Evolutionary conservation across 495 filamentous ascomycete species (phyloP).

Genomic region (Aspergillus nidulans): DNA sequence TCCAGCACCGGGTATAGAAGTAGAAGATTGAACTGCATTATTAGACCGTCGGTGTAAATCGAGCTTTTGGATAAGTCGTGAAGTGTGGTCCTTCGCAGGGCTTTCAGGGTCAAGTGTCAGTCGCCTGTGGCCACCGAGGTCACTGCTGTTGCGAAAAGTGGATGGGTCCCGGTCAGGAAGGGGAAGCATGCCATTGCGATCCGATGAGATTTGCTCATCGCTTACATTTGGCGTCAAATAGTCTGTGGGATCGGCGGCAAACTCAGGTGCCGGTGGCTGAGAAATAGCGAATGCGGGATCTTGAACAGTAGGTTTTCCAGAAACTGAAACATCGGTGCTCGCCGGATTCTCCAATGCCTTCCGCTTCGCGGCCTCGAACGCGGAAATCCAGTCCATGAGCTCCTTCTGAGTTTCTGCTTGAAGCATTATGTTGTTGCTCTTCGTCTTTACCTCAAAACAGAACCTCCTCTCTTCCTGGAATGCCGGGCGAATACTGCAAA

Average conservation of each 20-base stretch:
- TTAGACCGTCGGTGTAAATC: slow-evolving; percentile 82
- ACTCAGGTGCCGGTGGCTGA: slow-evolving; percentile 80
- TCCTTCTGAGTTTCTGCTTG: slow-evolving; percentile 91
- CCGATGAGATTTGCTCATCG: slow-evolving; percentile 50
- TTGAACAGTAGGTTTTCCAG: slow-evolving; percentile 48
- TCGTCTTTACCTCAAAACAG: slow-evolving; percentile 98
- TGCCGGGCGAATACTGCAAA: slow-evolving; percentile 87
- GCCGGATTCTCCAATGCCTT: slow-evolving; percentile 77
- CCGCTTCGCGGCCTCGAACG: slow-evolving; percentile 90
- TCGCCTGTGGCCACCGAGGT: slow-evolving; percentile 51
- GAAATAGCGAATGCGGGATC: slow-evolving; percentile 93
- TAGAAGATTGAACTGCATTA: slow-evolving; percentile 37
- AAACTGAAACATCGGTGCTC: slow-evolving; percentile 56
- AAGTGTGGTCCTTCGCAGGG: slow-evolving; percentile 65
- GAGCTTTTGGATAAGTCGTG: slow-evolving; percentile 85
- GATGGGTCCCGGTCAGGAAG: slow-evolving; percentile 59
- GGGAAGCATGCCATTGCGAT: slow-evolving; percentile 62
- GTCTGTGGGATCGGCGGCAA: slow-evolving; percentile 72
- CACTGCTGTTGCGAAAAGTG: slow-evolving; percentile 64
- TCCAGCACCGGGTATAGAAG: slow-evolving; percentile 35
- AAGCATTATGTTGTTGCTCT: slow-evolving; percentile 81
- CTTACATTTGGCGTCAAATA: slow-evolving; percentile 54
- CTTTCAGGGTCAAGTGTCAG: slow-evolving; percentile 48
- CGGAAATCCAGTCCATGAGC: slow-evolving; percentile 84
- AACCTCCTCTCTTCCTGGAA: slow-evolving; percentile 91